Percentiles rank a stretch among this genome's conserved stretches.
Conservation (phyloP, 148 eudicot genomes). For the Polygonum maritimum region DNA sequence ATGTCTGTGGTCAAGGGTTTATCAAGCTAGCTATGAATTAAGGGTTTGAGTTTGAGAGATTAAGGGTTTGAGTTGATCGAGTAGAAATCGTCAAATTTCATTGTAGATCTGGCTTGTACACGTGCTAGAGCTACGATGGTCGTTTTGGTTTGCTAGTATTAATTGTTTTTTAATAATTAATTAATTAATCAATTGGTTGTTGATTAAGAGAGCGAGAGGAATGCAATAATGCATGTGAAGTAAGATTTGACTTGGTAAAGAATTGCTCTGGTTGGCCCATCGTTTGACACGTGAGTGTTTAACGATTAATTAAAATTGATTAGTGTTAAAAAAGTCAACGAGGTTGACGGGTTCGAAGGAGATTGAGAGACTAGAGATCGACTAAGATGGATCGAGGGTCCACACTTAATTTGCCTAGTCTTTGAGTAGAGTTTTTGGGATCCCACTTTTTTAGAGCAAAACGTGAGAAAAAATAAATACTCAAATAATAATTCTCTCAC, state of each 20-base stretch:
- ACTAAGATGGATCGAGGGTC: not conserved
- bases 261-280: not conserved
- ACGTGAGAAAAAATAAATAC: too few species aligned
- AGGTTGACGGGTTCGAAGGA: constrained; percentile 4
- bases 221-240: not conserved
- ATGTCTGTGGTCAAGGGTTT: not conserved
- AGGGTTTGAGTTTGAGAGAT: not conserved
- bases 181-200: not conserved
- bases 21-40: not conserved
- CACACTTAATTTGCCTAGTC: constrained; percentile 1
- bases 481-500: too few species aligned
- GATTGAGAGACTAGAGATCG: constrained; percentile 4
- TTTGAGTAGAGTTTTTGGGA: not conserved
- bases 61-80: too few species aligned
- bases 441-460: not conserved
- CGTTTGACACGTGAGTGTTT: not conserved
- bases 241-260: constrained; percentile 4
- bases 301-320: not conserved
- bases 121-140: not conserved
- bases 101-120: not conserved
- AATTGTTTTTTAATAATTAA: not conserved
- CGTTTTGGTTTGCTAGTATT: not conserved
- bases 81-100: not conserved
- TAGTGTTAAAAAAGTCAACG: not conserved
- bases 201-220: not conserved